Evolutionary conservation across 2,329 filamentous ascomycete genomes (phyloP).

Genomic region (Fusarium pilosicola): DNA sequence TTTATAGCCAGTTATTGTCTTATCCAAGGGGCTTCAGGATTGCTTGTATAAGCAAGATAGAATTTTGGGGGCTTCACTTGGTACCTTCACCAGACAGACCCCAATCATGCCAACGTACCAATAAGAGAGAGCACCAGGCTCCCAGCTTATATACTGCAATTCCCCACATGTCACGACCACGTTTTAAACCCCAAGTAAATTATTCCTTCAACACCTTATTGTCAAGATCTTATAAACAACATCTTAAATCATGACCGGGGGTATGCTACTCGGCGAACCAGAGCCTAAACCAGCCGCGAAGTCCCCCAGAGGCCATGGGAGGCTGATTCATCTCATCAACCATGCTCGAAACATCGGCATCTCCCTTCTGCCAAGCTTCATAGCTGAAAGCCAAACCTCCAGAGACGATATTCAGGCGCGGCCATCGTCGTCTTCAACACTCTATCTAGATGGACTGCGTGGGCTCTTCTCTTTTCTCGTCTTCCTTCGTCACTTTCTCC

Average conservation of each 20-base stretch:
- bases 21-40: fast-evolving
- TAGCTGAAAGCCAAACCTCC: fast-evolving
- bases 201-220: background rate
- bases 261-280: background rate
- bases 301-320: fast-evolving
- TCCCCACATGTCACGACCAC: background rate
- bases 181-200: background rate
- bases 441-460: background rate
- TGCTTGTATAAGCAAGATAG: background rate
- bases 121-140: background rate
- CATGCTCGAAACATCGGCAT: background rate
- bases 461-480: background rate
- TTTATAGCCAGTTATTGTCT: too few species aligned
- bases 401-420: fast-evolving
- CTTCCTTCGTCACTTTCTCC: background rate
- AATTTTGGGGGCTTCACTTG: background rate
- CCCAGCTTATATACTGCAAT: background rate
- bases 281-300: background rate
- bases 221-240: fast-evolving
- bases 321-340: background rate
- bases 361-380: background rate
- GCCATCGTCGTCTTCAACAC: background rate
- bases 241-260: background rate
- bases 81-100: background rate
- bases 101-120: background rate